Evolutionary conservation across 2,329 filamentous ascomycete genomes (phyloP).

Genomic region (Talaromyces sp.): DNA sequence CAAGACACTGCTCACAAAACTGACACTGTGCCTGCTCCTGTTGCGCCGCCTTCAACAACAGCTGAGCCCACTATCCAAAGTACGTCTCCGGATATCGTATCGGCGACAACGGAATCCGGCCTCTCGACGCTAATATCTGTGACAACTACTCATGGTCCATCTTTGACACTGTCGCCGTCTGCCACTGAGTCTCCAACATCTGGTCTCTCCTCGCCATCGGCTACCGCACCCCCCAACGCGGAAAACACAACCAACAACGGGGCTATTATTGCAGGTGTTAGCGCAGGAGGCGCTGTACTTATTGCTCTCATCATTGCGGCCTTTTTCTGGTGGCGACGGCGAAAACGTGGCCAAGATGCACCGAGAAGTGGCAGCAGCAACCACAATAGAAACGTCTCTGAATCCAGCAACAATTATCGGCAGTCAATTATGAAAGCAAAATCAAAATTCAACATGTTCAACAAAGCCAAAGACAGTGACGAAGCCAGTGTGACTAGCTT

Average conservation of each 20-base stretch:
- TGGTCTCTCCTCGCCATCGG: not conserved
- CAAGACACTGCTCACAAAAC: not conserved
- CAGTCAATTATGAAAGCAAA: not conserved
- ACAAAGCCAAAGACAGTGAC: not conserved
- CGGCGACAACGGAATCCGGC: not conserved
- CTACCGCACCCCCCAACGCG: not conserved
- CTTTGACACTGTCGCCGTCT: not conserved
- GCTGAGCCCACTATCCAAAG: not conserved
- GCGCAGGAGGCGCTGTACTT: not conserved
- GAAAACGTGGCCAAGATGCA: not conserved
- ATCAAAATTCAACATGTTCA: not conserved
- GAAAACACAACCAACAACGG: not conserved
- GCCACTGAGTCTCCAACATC: not conserved
- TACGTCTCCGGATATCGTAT: not conserved
- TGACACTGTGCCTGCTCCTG: not conserved
- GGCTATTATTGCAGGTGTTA: not conserved
- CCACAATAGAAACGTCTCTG: not conserved
- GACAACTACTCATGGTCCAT: not conserved
- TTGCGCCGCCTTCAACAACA: not conserved
- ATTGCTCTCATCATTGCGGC: not conserved
- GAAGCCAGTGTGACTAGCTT: not conserved
- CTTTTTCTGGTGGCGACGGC: not conserved
- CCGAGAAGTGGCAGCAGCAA: not conserved
- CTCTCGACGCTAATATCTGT: not conserved
- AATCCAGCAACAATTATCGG: not conserved